Conservation (phyloP, 2,329 filamentous ascomycete species). For the Onygenales sp. region DNA sequence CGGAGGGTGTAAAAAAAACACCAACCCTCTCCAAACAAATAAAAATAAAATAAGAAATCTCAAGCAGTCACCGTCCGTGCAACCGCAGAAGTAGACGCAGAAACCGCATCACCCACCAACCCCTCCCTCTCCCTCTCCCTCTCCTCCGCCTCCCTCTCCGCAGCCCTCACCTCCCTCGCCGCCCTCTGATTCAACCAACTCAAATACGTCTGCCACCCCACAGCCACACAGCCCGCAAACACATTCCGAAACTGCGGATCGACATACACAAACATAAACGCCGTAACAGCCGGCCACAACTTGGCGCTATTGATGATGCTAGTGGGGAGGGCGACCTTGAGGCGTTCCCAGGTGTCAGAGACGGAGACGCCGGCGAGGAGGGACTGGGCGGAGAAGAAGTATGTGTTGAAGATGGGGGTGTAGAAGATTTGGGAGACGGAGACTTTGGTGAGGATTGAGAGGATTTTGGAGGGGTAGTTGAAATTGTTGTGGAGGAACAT, state of each 20-base stretch:
- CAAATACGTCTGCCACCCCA: conserved; percentile 89
- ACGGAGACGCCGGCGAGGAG: conserved; percentile 59
- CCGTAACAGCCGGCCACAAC: conserved; percentile 79
- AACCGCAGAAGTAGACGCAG: background rate
- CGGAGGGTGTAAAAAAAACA: background rate
- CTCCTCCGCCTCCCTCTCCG: conserved; percentile 7
- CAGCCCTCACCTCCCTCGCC: conserved; percentile 46
- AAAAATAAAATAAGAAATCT: background rate
- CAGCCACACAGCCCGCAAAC: conserved; percentile 68
- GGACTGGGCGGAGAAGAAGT: conserved; percentile 75
- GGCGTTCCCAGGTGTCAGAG: conserved; percentile 56
- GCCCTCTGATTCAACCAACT: conserved; percentile 68
- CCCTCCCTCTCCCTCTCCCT: conserved; percentile 3
- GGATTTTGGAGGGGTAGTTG: conserved; percentile 65
- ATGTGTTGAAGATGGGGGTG: conserved; percentile 72
- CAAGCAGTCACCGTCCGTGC: background rate
- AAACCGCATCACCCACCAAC: background rate
- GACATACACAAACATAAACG: conserved; percentile 78
- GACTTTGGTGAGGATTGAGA: conserved; percentile 69
- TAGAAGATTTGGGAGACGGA: conserved; percentile 69
- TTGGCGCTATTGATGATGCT: conserved; percentile 73
- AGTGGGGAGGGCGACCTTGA: conserved; percentile 65
- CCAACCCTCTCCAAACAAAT: conserved; percentile 11
- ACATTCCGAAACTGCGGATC: conserved; percentile 69
- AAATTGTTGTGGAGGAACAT: conserved; percentile 71